Conservation (phyloP, 176 grass and related monocot genomes). For the Triticum turgidum region DNA sequence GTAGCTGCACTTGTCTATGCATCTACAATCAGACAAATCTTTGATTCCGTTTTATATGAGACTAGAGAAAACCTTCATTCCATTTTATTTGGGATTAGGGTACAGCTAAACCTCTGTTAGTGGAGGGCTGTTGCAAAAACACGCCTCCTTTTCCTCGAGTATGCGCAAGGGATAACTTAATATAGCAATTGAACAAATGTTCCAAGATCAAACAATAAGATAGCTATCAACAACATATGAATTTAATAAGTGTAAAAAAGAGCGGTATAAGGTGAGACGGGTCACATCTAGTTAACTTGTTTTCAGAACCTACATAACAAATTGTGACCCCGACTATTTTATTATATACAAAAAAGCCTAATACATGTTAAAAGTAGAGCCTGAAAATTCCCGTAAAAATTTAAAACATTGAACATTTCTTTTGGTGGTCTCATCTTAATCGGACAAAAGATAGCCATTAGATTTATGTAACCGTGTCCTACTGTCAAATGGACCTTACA, state of each 20-base stretch:
- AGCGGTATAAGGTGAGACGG: not conserved
- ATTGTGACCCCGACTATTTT: slow-evolving; percentile 39
- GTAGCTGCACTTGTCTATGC: no score
- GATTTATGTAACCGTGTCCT: no score
- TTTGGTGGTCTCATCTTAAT: no score
- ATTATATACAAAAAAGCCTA: no score
- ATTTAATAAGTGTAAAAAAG: not conserved
- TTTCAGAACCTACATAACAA: slow-evolving; percentile 38
- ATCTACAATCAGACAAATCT: no score
- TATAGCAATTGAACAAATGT: not conserved
- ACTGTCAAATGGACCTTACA: no score
- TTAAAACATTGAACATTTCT: no score
- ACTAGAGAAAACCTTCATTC: not conserved
- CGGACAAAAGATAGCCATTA: no score
- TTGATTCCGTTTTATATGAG: no score
- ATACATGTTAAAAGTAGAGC: no score
- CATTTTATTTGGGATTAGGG: not conserved
- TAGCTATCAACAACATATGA: slow-evolving; percentile 23
- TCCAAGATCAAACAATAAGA: slow-evolving; percentile 11
- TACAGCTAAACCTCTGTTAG: not conserved
- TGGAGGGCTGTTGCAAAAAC: not conserved
- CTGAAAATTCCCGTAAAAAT: no score
- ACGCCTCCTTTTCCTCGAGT: not conserved
- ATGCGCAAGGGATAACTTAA: not conserved
- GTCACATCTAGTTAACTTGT: slow-evolving; percentile 16